A percentile compares a stretch with the other conserved stretches of the same genome.
These are phyloP conservation scores for Calonectria pseudoreteaudii DNA, from an alignment of 2,329 filamentous ascomycete genomes.

Conservation along the genomic window DNA sequence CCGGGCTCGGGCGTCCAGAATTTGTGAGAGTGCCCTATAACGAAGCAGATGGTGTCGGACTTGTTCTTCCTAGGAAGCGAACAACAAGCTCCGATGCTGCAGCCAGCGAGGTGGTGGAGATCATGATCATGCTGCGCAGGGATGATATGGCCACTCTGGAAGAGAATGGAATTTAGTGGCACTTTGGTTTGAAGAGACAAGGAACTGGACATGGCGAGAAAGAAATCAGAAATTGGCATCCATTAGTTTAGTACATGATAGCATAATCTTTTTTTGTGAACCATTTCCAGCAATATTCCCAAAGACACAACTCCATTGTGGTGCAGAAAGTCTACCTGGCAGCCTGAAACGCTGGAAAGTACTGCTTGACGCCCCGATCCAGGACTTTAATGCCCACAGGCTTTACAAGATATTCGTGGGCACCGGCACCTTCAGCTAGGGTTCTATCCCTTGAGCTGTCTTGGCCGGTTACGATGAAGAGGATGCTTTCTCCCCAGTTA, in stretches of 20 bases:
- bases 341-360: slow-evolving; percentile 34
- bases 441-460: slow-evolving; percentile 38
- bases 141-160: slow-evolving; percentile 20
- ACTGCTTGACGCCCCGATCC: slow-evolving; percentile 26
- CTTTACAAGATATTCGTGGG: slow-evolving; percentile 42
- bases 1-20: slow-evolving; percentile 5
- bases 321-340: neutral
- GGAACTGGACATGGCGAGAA: neutral
- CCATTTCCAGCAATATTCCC: neutral
- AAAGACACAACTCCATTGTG: neutral
- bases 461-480: slow-evolving; percentile 45
- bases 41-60: slow-evolving; percentile 18
- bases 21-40: slow-evolving; percentile 13
- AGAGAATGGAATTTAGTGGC: neutral
- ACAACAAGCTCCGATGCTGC: neutral
- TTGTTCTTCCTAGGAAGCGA: slow-evolving; percentile 20
- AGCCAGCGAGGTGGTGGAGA: slow-evolving; percentile 8
- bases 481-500: slow-evolving; percentile 24
- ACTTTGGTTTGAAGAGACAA: neutral
- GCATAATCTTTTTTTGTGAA: neutral
- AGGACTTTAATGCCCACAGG: slow-evolving; percentile 37
- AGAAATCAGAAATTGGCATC: neutral
- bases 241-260: neutral
- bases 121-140: slow-evolving; percentile 22
- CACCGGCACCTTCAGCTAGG: slow-evolving; percentile 32